phyloP scores from a whole-genome alignment of 176 grass and related monocot species.

The Microstegium vimineum region DNA sequence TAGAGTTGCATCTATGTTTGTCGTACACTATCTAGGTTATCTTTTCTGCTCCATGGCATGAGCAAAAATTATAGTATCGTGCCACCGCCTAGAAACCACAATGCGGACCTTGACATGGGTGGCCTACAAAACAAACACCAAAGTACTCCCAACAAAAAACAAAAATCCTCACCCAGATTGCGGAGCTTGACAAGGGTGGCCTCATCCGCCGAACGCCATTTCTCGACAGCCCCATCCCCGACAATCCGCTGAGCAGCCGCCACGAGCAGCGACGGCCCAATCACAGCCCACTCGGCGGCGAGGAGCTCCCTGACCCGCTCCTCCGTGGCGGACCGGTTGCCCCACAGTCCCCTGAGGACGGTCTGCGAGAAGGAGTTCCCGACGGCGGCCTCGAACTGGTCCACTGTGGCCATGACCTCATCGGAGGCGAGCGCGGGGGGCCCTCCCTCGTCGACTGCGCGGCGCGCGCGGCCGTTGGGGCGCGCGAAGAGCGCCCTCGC shows the following conservation, averaged over 20 bases:
- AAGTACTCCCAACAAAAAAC: too few relatives aligned
- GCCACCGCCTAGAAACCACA: too few relatives aligned
- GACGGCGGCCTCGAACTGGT: slow-evolving; percentile 43
- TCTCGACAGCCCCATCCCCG: slow-evolving; percentile 20
- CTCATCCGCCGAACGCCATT: slow-evolving; percentile 13
- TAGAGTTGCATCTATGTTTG: background rate
- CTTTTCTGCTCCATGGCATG: background rate
- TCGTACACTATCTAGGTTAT: background rate
- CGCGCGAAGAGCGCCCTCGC: slow-evolving; percentile 25
- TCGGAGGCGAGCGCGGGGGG: background rate
- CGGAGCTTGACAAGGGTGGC: slow-evolving; percentile 1
- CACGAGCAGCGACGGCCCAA: slow-evolving; percentile 40
- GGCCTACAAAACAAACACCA: background rate
- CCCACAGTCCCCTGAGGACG: slow-evolving; percentile 4
- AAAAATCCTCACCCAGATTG: slow-evolving; percentile 29
- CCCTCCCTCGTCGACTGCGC: background rate
- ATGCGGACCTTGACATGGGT: too few relatives aligned
- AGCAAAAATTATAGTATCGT: background rate
- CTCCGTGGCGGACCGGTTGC: slow-evolving; percentile 15
- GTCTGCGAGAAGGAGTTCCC: slow-evolving; percentile 24
- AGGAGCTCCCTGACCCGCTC: slow-evolving; percentile 37
- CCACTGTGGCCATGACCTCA: background rate
- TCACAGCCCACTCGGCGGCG: slow-evolving; percentile 20
- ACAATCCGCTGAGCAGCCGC: slow-evolving; percentile 24
- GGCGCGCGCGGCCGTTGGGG: slow-evolving; percentile 31